These are phyloP conservation scores for Colletotrichum chrysophilum DNA, from an alignment of 2,329 filamentous ascomycete genomes.

Conservation along the genomic window DNA sequence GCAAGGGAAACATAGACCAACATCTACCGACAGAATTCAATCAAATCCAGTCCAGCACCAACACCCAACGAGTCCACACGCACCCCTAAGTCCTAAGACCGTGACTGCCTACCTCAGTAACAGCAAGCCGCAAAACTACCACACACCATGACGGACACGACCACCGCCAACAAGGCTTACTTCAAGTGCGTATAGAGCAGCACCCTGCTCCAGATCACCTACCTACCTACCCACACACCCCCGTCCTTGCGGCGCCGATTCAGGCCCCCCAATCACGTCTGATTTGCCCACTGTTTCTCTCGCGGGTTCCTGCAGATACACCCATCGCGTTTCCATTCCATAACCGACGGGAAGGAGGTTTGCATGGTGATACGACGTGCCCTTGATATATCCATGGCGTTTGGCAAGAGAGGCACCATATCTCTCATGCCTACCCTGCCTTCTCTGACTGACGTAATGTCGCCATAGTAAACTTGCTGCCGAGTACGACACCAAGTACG, in stretches of 20 bases:
- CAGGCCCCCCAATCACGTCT: neutral
- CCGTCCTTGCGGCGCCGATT: neutral
- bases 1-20: neutral
- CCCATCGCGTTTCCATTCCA: neutral
- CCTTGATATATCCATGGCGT: neutral
- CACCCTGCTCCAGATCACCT: neutral
- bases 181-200: constrained; percentile 17
- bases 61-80: neutral
- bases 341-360: neutral
- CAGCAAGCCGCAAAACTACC: neutral
- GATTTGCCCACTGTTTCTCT: neutral
- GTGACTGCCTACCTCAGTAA: neutral
- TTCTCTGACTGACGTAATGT: neutral
- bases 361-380: neutral
- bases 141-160: constrained; percentile 13
- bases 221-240: neutral
- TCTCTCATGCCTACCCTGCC: neutral
- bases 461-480: constrained; percentile 53
- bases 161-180: constrained; percentile 22
- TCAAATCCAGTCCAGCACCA: neutral
- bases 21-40: neutral
- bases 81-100: neutral
- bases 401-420: neutral
- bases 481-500: constrained; percentile 62
- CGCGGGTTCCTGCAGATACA: constrained; percentile 19